Base-by-base conservation (phyloP, 306 rosid species). In the Casuarina glauca region DNA sequence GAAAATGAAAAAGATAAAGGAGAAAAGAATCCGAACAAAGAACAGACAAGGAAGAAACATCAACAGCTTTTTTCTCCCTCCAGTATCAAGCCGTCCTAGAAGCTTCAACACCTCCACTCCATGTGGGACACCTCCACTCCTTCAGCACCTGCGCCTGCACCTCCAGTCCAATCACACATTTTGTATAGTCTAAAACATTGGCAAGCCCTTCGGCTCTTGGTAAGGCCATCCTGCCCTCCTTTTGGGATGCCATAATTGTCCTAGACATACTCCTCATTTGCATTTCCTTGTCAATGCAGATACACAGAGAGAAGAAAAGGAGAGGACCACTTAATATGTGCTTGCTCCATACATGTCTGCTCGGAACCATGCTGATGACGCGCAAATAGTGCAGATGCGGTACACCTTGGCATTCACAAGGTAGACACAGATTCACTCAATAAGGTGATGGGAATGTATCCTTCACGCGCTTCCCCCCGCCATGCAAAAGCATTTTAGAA, bases 31-130 rank as follows among this genome's bases (percentile, higher is more conserved):
- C 45, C 5, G 8, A 61, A 45, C 44, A 43, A 54, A 57, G 12
- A 71, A 39, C 32, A 32, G 72, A 66, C 63, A 81, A 61, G 32
- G 53, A 62, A 69, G 52, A 42, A 75, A 55, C 11, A 6, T 20
- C 6, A 57, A 39, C 41, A 49, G 7, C 7, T 46, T 50, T 41
- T 72, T 67, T 46, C 9, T 73, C 49, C 45, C 32, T 16, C 41
- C 17, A 3, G 51, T 9, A 26, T 7, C 9, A 0, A 58, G 48
- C 35, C 58, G 78, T 49, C 58, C n/a, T 60, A 42, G 26, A 64
- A 69, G 68, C 39, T 77, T 60, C 76, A 67, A 77, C 79, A 66
- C 58, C 49, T 67, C 45, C 3, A 15, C 67, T 49, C 66, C 32
- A 32, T 62, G 67, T 73, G 69, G 72, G 66, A 52, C 64, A 62